Conservation (phyloP, 257 asterid species). For the Cordia subcordata region DNA sequence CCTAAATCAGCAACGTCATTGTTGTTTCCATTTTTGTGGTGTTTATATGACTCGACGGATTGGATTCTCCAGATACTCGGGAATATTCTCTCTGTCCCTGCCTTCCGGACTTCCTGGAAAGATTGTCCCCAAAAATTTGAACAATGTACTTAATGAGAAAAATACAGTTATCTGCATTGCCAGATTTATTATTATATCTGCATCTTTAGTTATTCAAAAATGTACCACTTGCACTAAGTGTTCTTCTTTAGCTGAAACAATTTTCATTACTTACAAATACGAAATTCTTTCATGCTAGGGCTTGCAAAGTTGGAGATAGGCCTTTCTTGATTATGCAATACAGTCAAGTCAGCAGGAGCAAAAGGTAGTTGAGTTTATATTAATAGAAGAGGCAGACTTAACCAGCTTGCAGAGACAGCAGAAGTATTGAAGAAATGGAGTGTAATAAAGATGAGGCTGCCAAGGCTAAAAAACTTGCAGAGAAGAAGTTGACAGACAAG, state of each 20-base stretch:
- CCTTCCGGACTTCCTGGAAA: too few relatives aligned
- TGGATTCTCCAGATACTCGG: too few relatives aligned
- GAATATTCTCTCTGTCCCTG: too few relatives aligned
- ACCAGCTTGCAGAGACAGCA: background rate
- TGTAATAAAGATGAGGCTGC: slow-evolving; percentile 59
- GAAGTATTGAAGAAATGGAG: slow-evolving; percentile 37
- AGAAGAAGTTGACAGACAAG: slow-evolving; percentile 40
- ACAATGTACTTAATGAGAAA: too few relatives aligned
- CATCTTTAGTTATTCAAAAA: too few relatives aligned
- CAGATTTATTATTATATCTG: too few relatives aligned
- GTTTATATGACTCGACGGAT: too few relatives aligned
- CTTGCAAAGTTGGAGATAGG: background rate
- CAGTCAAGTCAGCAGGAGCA: background rate
- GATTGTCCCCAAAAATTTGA: too few relatives aligned
- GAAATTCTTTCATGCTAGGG: slow-evolving; percentile 5
- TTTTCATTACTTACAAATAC: background rate
- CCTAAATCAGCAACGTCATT: too few relatives aligned
- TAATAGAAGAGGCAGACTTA: background rate
- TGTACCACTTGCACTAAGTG: background rate
- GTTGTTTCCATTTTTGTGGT: too few relatives aligned
- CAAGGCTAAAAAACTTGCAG: slow-evolving; percentile 53
- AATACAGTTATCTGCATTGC: too few relatives aligned
- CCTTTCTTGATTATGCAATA: background rate
- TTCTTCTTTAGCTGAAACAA: background rate
- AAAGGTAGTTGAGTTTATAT: background rate